A percentile compares a stretch with the other conserved stretches of the same genome.
Evolutionary conservation across 768 basidiomycete species (phyloP).

Genomic region (Agrocybe chaxingu): DNA sequence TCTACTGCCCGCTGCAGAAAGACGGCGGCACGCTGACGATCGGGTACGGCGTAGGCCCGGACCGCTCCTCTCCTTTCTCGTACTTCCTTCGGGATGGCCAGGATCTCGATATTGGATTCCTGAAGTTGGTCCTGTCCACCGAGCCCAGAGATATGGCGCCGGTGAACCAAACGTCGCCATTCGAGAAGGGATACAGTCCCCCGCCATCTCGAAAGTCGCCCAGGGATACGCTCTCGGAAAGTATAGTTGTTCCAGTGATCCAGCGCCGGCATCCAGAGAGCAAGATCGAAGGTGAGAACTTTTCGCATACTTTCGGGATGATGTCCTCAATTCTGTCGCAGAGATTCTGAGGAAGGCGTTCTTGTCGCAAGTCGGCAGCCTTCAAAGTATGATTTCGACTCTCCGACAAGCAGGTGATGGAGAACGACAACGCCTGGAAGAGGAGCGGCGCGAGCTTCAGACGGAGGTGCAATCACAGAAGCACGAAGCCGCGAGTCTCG

Average conservation of each 20-base stretch:
- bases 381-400: too few species aligned
- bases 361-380: too few species aligned
- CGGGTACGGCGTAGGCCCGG: slow-evolving; percentile 10
- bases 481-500: too few species aligned
- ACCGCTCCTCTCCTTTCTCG: slow-evolving; percentile 4
- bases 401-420: too few species aligned
- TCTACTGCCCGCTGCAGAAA: slow-evolving; percentile 9
- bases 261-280: slow-evolving; percentile 30
- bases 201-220: background rate
- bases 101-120: slow-evolving; percentile 14
- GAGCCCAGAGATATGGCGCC: slow-evolving; percentile 7
- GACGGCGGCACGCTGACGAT: slow-evolving; percentile 11
- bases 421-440: too few species aligned
- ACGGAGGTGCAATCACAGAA: too few species aligned
- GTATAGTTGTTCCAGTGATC: slow-evolving; percentile 9
- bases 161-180: slow-evolving; percentile 10
- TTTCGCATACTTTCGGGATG: too few species aligned
- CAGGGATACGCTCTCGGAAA: slow-evolving; percentile 5
- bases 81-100: slow-evolving; percentile 11
- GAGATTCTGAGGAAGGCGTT: too few species aligned
- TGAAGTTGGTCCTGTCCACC: slow-evolving; percentile 12
- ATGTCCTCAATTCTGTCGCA: too few species aligned
- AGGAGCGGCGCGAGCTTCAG: too few species aligned
- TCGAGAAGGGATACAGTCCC: slow-evolving; percentile 5
- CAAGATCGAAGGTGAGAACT: background rate